phyloP scores from a whole-genome alignment of 2,329 filamentous ascomycete genomes.

The Fusarium verrucosum region DNA sequence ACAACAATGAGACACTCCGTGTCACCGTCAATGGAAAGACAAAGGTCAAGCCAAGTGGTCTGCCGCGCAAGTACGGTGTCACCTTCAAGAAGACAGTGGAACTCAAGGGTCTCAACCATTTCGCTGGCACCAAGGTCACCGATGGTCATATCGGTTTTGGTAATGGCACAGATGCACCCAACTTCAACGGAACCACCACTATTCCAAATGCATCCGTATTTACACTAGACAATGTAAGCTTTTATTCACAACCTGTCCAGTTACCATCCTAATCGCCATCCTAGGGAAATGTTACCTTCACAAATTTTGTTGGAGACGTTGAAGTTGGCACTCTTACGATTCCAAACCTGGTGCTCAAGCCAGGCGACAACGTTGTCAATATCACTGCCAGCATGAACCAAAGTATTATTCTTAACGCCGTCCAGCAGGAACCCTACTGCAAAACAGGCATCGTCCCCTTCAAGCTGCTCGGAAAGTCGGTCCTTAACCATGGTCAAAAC shows the following conservation, averaged over 20 bases:
- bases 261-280: conserved; percentile 6
- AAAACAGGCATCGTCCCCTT: conserved; percentile 64
- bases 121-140: conserved; percentile 63
- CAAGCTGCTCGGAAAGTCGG: conserved; percentile 62
- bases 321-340: conserved; percentile 66
- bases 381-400: conserved; percentile 66
- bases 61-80: conserved; percentile 59
- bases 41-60: conserved; percentile 59
- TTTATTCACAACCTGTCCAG: background rate
- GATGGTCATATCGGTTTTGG: conserved; percentile 59
- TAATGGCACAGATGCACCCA: conserved; percentile 57
- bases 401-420: conserved; percentile 53
- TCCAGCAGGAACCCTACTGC: conserved; percentile 60
- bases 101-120: conserved; percentile 62
- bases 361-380: conserved; percentile 65
- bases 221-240: conserved; percentile 69
- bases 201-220: conserved; percentile 73
- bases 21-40: conserved; percentile 64
- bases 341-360: conserved; percentile 65
- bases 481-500: conserved; percentile 60
- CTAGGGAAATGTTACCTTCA: conserved; percentile 70
- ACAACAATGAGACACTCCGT: conserved; percentile 59
- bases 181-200: conserved; percentile 67
- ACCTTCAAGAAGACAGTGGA: conserved; percentile 66
- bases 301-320: conserved; percentile 62